phyloP scores from a whole-genome alignment of 495 filamentous ascomycete genomes.

The Oleoguttula mirabilis region DNA sequence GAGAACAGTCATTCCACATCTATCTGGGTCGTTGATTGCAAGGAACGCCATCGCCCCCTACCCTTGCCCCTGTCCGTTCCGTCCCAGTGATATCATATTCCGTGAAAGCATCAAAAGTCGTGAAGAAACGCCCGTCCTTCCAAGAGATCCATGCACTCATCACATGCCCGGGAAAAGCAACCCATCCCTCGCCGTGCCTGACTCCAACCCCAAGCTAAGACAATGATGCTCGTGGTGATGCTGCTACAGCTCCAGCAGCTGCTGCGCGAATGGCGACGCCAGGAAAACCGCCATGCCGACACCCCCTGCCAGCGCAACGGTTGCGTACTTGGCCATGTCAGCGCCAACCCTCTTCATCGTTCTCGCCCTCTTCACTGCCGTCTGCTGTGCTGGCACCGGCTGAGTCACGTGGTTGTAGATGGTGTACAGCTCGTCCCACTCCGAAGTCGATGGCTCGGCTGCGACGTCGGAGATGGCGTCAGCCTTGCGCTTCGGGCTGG shows the following conservation, averaged over 20 bases:
- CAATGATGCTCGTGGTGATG: too few relatives aligned
- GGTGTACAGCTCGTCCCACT: neutral
- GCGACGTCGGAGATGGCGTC: constrained; percentile 2
- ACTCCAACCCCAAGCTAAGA: too few relatives aligned
- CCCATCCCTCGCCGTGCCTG: too few relatives aligned
- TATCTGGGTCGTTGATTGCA: too few relatives aligned
- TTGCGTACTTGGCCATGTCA: neutral
- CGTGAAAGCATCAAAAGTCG: too few relatives aligned
- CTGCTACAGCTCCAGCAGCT: constrained; percentile 6
- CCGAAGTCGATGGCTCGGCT: neutral
- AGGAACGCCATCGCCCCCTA: too few relatives aligned
- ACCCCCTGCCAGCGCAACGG: neutral
- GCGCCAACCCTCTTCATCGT: neutral
- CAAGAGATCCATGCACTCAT: too few relatives aligned
- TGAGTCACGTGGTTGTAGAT: neutral
- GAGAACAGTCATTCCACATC: too few relatives aligned
- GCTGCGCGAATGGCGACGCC: constrained; percentile 1
- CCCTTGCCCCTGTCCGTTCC: too few relatives aligned
- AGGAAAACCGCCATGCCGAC: constrained; percentile 7
- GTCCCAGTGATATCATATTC: too few relatives aligned
- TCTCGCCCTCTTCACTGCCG: neutral
- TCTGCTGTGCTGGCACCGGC: neutral
- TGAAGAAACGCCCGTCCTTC: too few relatives aligned
- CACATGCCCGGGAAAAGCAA: too few relatives aligned
- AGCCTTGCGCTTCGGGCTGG: constrained; percentile 10